phyloP scores from a whole-genome alignment of 352 stramenopile species.

The Phytopythium sindhum region DNA sequence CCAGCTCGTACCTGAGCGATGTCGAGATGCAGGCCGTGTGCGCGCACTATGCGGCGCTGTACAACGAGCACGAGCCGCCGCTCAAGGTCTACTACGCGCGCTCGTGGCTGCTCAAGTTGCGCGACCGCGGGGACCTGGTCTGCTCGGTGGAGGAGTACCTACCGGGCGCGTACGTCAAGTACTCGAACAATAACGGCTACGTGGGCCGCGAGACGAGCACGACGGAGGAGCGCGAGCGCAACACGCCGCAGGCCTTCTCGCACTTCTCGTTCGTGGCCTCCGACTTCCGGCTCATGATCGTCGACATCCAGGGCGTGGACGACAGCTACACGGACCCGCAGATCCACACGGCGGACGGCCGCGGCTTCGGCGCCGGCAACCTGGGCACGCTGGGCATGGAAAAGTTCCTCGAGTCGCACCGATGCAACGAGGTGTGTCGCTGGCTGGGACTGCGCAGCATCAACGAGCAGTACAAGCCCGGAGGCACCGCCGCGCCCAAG shows the following conservation, averaged over 20 bases:
- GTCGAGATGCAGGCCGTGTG: conserved; percentile 89
- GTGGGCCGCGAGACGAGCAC: conserved; percentile 76
- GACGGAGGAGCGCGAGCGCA: conserved; percentile 78
- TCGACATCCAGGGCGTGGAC: conserved; percentile 84
- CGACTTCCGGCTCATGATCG: conserved; percentile 82
- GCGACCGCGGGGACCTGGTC: conserved; percentile 56
- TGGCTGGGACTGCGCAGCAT: conserved; percentile 77
- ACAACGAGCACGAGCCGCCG: conserved; percentile 83
- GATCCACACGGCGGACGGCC: conserved; percentile 77
- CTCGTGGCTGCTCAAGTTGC: conserved; percentile 76
- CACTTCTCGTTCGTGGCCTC: conserved; percentile 85
- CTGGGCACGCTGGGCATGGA: conserved; percentile 84
- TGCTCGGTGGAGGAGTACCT: conserved; percentile 80
- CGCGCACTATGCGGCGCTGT: conserved; percentile 81
- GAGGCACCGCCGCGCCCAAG: conserved; percentile 69
- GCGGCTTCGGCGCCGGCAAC: conserved; percentile 81
- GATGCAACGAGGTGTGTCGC: conserved; percentile 84
- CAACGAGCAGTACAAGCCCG: conserved; percentile 73
- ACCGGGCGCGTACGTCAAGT: conserved; percentile 81
- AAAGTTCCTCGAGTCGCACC: conserved; percentile 83
- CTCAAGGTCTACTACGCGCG: conserved; percentile 80
- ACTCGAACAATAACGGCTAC: conserved; percentile 86
- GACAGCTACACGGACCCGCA: conserved; percentile 84
- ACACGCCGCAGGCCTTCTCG: conserved; percentile 81
- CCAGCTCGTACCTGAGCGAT: conserved; percentile 77